These are phyloP conservation scores for Salix koriyanagi DNA, from an alignment of 345 rosid genomes.

Conservation along the genomic window DNA sequence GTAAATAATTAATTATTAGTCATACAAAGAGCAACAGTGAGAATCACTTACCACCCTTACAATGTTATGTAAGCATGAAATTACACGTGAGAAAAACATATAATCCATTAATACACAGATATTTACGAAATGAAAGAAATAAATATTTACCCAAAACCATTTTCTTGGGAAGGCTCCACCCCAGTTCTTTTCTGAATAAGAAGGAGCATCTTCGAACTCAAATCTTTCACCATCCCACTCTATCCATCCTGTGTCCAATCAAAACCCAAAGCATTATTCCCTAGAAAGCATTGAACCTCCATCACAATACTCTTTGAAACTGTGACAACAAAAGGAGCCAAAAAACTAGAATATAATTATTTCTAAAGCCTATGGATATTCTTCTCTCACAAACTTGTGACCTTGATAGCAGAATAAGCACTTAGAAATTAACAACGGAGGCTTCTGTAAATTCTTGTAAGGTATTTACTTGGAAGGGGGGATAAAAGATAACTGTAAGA, in stretches of 20 bases:
- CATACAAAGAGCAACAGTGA: neutral
- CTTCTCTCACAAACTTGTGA: neutral
- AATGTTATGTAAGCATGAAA: neutral
- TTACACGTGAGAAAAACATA: neutral
- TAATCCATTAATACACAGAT: slow-evolving; percentile 9
- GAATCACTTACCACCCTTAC: neutral
- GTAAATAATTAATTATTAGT: neutral
- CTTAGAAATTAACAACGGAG: neutral
- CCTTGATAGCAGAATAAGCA: neutral
- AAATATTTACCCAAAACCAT: slow-evolving; percentile 88
- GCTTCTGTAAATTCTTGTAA: neutral
- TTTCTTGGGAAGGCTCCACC: slow-evolving; percentile 95
- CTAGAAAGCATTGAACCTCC: neutral
- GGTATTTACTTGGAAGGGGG: neutral
- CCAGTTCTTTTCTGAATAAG: slow-evolving; percentile 98
- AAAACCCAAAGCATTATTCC: slow-evolving; percentile 11
- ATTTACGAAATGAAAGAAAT: slow-evolving; percentile 14
- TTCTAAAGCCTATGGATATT: neutral
- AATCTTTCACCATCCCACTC: slow-evolving; percentile 93
- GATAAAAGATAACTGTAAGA: neutral
- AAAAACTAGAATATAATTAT: neutral
- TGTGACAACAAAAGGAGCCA: neutral
- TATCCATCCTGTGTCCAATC: slow-evolving; percentile 73
- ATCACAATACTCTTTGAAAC: neutral
- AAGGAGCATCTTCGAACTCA: slow-evolving; percentile 87